These are phyloP conservation scores for Saxophila tyrrhenica DNA, from an alignment of 495 filamentous ascomycete genomes.

Conservation along the genomic window DNA sequence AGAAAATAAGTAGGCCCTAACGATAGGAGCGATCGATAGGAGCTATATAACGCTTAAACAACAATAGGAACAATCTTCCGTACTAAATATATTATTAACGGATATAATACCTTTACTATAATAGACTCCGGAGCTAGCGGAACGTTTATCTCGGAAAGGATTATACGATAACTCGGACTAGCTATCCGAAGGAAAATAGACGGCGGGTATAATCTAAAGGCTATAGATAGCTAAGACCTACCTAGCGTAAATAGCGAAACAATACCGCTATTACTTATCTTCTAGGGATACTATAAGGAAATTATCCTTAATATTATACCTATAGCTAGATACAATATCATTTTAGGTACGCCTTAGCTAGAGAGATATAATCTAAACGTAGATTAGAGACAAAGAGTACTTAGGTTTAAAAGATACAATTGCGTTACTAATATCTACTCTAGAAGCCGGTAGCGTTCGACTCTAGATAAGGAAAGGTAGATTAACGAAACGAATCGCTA, in stretches of 20 bases:
- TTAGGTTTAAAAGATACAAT: background rate
- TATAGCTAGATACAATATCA: constrained; percentile 3
- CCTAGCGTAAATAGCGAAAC: constrained; percentile 4
- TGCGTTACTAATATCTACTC: background rate
- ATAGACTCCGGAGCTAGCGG: constrained; percentile 10
- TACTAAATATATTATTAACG: constrained; percentile 4
- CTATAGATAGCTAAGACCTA: constrained; percentile 4
- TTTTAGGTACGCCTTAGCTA: constrained; percentile 8
- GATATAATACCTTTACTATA: constrained; percentile 4
- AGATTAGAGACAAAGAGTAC: constrained; percentile 6
- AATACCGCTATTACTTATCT: constrained; percentile 5
- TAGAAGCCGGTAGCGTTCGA: background rate
- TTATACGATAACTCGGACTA: background rate
- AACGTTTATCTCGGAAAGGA: constrained; percentile 1
- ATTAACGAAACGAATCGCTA: background rate
- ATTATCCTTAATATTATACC: background rate
- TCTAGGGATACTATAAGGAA: constrained; percentile 1
- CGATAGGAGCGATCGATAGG: constrained; percentile 3
- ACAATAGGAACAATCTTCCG: constrained; percentile 7
- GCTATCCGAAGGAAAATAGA: constrained; percentile 2
- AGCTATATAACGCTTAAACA: constrained; percentile 7
- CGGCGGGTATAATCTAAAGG: constrained; percentile 1
- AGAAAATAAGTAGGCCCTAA: constrained; percentile 6
- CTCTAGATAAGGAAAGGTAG: constrained; percentile 1
- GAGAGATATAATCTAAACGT: constrained; percentile 3